Evolutionary conservation across 495 filamentous ascomycete genomes (phyloP).

Genomic region (Parmelia sp.): DNA sequence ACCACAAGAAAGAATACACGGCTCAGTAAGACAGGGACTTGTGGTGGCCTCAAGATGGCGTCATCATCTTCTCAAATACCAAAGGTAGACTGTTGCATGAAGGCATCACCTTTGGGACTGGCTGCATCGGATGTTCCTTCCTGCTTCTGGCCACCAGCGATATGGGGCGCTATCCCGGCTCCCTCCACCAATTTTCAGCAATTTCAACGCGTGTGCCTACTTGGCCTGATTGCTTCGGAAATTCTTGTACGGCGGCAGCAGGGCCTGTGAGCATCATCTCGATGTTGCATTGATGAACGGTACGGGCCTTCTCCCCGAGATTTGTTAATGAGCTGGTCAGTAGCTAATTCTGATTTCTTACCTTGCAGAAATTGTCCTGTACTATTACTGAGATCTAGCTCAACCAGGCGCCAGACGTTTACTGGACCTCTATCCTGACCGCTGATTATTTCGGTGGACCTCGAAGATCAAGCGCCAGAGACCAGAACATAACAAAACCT

Average conservation of each 20-base stretch:
- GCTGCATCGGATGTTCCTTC: conserved; percentile 17
- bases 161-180: conserved; percentile 8
- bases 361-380: conserved; percentile 7
- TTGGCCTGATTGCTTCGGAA: conserved; percentile 5
- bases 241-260: conserved; percentile 10
- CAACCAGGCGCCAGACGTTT: conserved; percentile 12
- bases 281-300: conserved; percentile 18
- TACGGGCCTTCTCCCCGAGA: background rate
- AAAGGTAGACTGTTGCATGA: conserved; percentile 5
- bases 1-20: background rate
- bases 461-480: background rate
- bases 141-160: conserved; percentile 19
- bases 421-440: conserved; percentile 9
- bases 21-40: conserved; percentile 12
- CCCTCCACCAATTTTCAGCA: background rate
- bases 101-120: conserved; percentile 14
- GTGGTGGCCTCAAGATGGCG: conserved; percentile 12
- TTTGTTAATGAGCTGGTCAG: background rate
- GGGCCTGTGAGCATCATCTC: conserved; percentile 22
- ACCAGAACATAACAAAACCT: background rate
- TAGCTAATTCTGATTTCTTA: background rate
- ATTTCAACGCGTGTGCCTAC: background rate
- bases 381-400: conserved; percentile 13
- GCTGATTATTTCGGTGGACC: conserved; percentile 11
- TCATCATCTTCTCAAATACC: background rate